Base-by-base conservation (phyloP, 192 early-diverging fungal species). In the Backusella westeae region DNA sequence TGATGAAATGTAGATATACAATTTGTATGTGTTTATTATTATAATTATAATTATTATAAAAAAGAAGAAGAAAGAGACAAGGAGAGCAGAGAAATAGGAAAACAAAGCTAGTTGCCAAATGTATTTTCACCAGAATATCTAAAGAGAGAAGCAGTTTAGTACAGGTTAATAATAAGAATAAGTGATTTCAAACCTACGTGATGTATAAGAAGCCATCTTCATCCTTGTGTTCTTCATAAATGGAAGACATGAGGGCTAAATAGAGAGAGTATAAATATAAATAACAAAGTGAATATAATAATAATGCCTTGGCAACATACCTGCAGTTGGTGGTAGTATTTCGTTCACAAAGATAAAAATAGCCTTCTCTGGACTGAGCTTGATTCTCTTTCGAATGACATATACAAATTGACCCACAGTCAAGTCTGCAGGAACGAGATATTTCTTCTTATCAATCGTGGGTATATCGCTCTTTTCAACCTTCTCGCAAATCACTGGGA, bases 311-410 rank as follows among this genome's bases (percentile, higher is more conserved):
- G 32, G 6, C 32, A 52, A 15, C 14, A 32, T 82, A 82, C 81
- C 95, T 6, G 95, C 93, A 23, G 95, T 93, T 2, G 97, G 98
- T 19, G 98, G 98, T 41, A 99, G 85, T 34, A 97, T 90, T 67
- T 93, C 93, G 86, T 98, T 98, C 75, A 99, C 98, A 89, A 99
- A 99, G 78, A 99, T 98, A 84, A 98, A 98, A 81, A 99, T 98
- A 72, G 98, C 98, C 89, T 98, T 97, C 75, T 98, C 97, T 26
- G 96, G 95, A 82, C 91, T 94, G 42, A 98, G 87, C 91, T 96
- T 96, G 88, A 98, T 98, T 72, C 97, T 91, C 85, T 98, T 98
- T 76, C 97, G 90, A 80, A 96, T 96, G 44, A 96, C 96, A 77
- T 97, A 99, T 74, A 98, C 96, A 81, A 98, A 98, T 82, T 99